A percentile compares a stretch with the other conserved stretches of the same genome.
Evolutionary conservation across 129 eudicot genomes (phyloP).

Genomic region (Solidago caesia): DNA sequence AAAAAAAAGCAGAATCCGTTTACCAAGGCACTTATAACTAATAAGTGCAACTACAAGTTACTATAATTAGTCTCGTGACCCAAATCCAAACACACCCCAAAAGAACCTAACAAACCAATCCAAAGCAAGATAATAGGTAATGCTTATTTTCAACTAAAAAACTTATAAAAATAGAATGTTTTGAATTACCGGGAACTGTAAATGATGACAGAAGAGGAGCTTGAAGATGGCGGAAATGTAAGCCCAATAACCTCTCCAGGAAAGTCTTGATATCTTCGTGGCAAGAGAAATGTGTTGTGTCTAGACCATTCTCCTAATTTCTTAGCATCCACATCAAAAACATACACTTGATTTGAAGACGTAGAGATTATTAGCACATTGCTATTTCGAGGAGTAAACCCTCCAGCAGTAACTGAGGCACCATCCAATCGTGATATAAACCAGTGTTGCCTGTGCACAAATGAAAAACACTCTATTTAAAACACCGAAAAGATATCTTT

Average conservation of each 20-base stretch:
- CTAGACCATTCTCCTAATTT: constrained; percentile 90
- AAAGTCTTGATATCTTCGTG: constrained; percentile 75
- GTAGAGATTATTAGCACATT: constrained; percentile 79
- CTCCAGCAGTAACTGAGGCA: constrained; percentile 87
- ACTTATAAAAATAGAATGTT: no score
- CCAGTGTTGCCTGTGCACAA: constrained; percentile 69
- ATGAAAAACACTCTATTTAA: not conserved
- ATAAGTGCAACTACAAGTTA: no score
- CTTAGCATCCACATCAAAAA: constrained; percentile 92
- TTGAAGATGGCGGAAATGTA: constrained; percentile 75
- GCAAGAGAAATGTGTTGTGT: constrained; percentile 58
- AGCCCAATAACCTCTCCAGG: constrained; percentile 97
- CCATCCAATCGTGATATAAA: constrained; percentile 89
- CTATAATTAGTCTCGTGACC: no score
- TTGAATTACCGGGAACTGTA: constrained; percentile 74
- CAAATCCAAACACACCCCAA: no score
- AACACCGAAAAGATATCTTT: not conserved
- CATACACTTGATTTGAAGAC: constrained; percentile 86
- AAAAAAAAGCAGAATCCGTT: no score
- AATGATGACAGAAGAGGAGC: constrained; percentile 57
- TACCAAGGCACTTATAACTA: no score
- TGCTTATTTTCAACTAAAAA: no score
- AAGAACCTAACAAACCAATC: no score
- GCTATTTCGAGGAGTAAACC: constrained; percentile 74
- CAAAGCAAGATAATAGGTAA: no score